Conservation (phyloP, 148 eudicot genomes). For the Limonium bicolor region DNA sequence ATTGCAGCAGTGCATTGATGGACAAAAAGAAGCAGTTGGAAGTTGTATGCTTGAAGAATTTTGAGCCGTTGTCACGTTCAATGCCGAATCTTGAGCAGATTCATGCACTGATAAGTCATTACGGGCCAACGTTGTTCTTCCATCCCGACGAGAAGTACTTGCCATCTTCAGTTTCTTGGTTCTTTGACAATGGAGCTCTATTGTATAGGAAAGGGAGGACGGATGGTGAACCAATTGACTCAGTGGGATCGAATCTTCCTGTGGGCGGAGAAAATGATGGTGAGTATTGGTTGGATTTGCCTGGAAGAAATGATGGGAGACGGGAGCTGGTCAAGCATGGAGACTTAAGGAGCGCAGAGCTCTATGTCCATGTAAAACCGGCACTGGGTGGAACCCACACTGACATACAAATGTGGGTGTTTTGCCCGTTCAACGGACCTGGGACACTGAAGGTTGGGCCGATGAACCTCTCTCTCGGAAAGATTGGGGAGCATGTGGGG, state of each 20-base stretch:
- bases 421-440: conserved; percentile 84
- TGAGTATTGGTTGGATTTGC: conserved; percentile 74
- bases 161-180: conserved; percentile 85
- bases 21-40: conserved; percentile 31
- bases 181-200: conserved; percentile 56
- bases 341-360: conserved; percentile 43
- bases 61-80: conserved; percentile 17
- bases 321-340: conserved; percentile 46
- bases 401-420: conserved; percentile 85
- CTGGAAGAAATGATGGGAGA: conserved; percentile 25
- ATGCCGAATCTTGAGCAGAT: conserved; percentile 80
- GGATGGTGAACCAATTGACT: conserved; percentile 36
- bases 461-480: conserved; percentile 24
- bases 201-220: conserved; percentile 25
- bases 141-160: conserved; percentile 72
- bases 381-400: conserved; percentile 75
- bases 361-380: conserved; percentile 84
- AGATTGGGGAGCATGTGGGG: conserved; percentile 65
- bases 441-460: conserved; percentile 61
- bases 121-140: conserved; percentile 79
- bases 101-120: conserved; percentile 61
- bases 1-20: conserved; percentile 30
- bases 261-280: conserved; percentile 56
- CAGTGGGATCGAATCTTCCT: conserved; percentile 65
- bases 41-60: conserved; percentile 55